Percentiles rank a stretch among this genome's conserved stretches.
These are phyloP conservation scores for Neohortaea acidophila DNA, from an alignment of 495 filamentous ascomycete genomes.

Conservation along the genomic window DNA sequence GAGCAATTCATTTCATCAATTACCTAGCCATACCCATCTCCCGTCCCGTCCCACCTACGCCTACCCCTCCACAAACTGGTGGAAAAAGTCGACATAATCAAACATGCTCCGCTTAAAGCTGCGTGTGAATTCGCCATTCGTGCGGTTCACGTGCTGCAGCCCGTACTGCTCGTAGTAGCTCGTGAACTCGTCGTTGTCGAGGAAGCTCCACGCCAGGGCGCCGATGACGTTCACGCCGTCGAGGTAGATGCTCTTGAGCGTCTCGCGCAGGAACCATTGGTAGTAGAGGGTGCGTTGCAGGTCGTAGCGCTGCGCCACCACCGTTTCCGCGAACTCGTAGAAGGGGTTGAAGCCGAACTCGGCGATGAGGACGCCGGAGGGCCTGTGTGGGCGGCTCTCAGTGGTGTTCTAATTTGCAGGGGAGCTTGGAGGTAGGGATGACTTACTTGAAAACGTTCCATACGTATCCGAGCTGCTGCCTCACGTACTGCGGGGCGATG, in stretches of 20 bases:
- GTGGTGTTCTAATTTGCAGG: no score
- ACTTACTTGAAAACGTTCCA: no score
- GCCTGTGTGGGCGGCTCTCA: no score
- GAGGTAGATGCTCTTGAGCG: conserved; percentile 21
- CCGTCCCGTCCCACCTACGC: no score
- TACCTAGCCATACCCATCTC: no score
- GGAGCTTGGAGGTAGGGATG: no score
- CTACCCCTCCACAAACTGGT: no score
- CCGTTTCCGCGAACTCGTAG: conserved; percentile 7
- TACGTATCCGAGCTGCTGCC: no score
- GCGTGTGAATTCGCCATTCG: conserved; percentile 22
- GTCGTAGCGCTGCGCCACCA: conserved; percentile 5
- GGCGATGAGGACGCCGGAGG: background rate
- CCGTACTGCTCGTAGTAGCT: conserved; percentile 4
- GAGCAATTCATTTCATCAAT: background rate
- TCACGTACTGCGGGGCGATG: no score
- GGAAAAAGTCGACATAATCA: conserved; percentile 20
- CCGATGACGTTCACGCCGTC: conserved; percentile 23
- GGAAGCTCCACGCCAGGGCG: conserved; percentile 20
- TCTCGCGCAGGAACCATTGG: conserved; percentile 19
- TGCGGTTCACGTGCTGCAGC: conserved; percentile 21
- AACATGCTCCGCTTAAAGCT: conserved; percentile 22
- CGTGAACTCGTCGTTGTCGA: conserved; percentile 19
- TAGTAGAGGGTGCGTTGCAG: conserved; percentile 19
- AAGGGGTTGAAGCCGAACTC: conserved; percentile 14